Evolutionary conservation across 768 basidiomycete genomes (phyloP).

Genomic region (Boletus rubroflammeus): DNA sequence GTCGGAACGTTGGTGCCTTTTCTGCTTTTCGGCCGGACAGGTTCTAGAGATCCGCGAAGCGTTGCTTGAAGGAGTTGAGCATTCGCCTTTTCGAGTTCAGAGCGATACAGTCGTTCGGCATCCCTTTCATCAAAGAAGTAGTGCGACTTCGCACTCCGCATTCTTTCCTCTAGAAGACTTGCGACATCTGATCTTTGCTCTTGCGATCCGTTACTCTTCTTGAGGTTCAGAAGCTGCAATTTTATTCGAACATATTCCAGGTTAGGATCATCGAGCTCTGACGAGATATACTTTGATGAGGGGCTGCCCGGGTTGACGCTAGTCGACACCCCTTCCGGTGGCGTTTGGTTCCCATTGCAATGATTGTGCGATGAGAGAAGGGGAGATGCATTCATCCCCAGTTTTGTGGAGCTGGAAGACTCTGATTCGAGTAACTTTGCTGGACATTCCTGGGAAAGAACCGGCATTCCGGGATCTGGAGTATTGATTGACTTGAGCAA

Average conservation of each 20-base stretch:
- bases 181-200: conserved; percentile 28
- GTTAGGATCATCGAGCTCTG: conserved; percentile 54
- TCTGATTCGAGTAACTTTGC: background rate
- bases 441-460: background rate
- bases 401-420: conserved; percentile 19
- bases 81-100: conserved; percentile 51
- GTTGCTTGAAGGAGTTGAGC: conserved; percentile 40
- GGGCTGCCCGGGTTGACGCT: conserved; percentile 1
- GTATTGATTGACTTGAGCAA: conserved; percentile 1
- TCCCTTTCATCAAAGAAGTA: conserved; percentile 72
- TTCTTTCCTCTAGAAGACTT: conserved; percentile 41
- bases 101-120: conserved; percentile 54
- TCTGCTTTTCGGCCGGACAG: background rate
- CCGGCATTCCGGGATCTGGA: conserved; percentile 2
- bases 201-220: conserved; percentile 30
- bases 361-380: conserved; percentile 34
- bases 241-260: conserved; percentile 60
- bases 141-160: conserved; percentile 47
- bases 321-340: conserved; percentile 7
- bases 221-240: conserved; percentile 49
- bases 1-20: background rate
- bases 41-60: conserved; percentile 31
- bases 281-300: conserved; percentile 32
- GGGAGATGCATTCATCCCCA: conserved; percentile 39
- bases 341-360: background rate